These are phyloP conservation scores for Sclerotiophoma versabilis DNA, from an alignment of 2,329 filamentous ascomycete species.

Conservation along the genomic window DNA sequence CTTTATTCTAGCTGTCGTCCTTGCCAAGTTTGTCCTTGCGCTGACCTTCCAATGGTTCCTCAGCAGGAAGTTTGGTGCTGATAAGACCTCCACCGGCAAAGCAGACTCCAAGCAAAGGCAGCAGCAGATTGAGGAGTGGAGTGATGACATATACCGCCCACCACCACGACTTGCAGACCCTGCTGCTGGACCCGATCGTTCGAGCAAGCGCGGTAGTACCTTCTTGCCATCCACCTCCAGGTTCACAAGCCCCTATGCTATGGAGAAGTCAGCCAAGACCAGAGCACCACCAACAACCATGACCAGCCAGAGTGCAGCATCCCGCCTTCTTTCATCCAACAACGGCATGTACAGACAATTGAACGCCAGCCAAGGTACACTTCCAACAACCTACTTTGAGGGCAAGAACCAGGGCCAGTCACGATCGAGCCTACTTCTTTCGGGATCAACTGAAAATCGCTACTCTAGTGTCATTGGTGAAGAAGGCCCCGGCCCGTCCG, in stretches of 20 bases:
- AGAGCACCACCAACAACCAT: constrained; percentile 82
- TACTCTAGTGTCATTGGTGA: constrained; percentile 64
- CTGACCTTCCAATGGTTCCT: constrained; percentile 97
- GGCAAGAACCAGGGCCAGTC: constrained; percentile 44
- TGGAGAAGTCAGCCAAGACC: constrained; percentile 66
- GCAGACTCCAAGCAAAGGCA: constrained; percentile 83
- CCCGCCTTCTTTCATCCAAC: constrained; percentile 73
- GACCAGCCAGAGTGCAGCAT: constrained; percentile 84
- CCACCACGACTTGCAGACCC: constrained; percentile 82
- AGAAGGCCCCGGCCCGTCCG: constrained; percentile 81
- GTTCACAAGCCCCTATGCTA: constrained; percentile 88
- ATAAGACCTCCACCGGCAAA: constrained; percentile 79
- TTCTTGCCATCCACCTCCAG: constrained; percentile 94
- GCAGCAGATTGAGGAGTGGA: constrained; percentile 97
- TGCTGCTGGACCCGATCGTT: constrained; percentile 69
- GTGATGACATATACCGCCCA: constrained; percentile 94
- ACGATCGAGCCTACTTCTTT: constrained; percentile 54
- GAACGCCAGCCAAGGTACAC: constrained; percentile 64
- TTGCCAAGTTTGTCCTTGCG: constrained; percentile 85
- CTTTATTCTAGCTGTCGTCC: constrained; percentile 89
- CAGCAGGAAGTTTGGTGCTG: constrained; percentile 81
- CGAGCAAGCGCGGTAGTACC: constrained; percentile 79
- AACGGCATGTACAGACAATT: constrained; percentile 70
- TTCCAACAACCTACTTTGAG: constrained; percentile 54
- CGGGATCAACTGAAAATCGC: constrained; percentile 52